Base-by-base conservation (phyloP, 139 green algal genomes). In the Raphidocelis subcapitata region DNA sequence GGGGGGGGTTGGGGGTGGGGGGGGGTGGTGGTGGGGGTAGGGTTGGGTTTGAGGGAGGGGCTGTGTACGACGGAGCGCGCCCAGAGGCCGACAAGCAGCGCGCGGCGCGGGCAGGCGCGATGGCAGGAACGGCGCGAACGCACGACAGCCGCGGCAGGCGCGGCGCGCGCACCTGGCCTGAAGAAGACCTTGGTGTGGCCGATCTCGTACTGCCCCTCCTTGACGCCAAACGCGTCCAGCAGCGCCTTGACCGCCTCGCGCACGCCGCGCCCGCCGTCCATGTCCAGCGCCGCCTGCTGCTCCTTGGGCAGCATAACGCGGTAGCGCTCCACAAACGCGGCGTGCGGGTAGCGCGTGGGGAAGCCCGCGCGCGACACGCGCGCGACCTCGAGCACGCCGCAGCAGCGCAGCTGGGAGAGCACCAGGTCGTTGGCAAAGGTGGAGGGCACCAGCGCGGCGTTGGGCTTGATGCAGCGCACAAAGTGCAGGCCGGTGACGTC, bases 401-500 rank as follows among this genome's bases (percentile, higher is more conserved):
- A 96, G 82, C 93, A 98, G n/a, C 94, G 81, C 68, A 98, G 92
- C 87, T 98, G 94, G 59, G 97, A 89, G 79, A 98, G 86, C 33
- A 93, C 84, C 41, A 94, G 87, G 2, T 63, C 23, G 2, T 76
- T 72, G 32, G 97, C 88, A 76, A 97, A 96, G 1, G 18, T 73
- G 47, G 74, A 72, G 5, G 94, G 82, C 37, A 67, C 60, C 35
- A 92, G 85, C 54, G 68, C 29, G 18, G 68, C 63, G 64, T 98
- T 98, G 49, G 94, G 94, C 87, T 98, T 98, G 82, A 98, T 95
- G 87, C 94, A 98, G 73, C 94, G 90, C 60, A 98, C 91, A 80
- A 98, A 98, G 86, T 98, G 94, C 65, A 96, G 90, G 23, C 89
- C 86, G 21, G 86, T 90, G 29, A 87, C 84, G 78, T 93, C 89